A percentile compares a stretch with the other conserved stretches of the same genome.
These are phyloP conservation scores for Camelina laxa DNA, from an alignment of 345 rosid genomes.

Conservation along the genomic window DNA sequence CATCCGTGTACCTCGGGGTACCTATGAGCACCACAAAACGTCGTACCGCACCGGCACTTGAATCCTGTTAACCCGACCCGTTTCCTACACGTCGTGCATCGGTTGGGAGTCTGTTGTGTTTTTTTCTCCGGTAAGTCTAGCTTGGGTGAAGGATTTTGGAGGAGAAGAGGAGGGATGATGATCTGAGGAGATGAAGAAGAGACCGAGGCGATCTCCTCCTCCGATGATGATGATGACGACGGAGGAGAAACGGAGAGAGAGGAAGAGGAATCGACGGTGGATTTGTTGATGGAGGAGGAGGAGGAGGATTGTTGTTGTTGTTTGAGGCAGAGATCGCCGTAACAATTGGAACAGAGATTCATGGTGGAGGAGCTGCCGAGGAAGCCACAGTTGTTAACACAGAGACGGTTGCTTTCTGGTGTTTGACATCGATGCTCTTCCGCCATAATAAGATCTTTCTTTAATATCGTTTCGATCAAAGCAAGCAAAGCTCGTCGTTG, in stretches of 20 bases:
- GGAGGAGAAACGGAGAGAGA: slow-evolving; percentile 47
- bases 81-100: slow-evolving; percentile 56
- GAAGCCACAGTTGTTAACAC: slow-evolving; percentile 64
- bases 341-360: slow-evolving; percentile 63
- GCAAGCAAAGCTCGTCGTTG: no score
- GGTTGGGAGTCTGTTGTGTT: slow-evolving; percentile 39
- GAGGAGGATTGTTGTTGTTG: slow-evolving; percentile 52
- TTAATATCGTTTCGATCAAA: no score
- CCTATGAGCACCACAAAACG: slow-evolving; percentile 54
- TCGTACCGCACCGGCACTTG: slow-evolving; percentile 56
- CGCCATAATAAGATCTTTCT: slow-evolving; percentile 43
- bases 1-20: slow-evolving; percentile 59
- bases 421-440: slow-evolving; percentile 64
- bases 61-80: slow-evolving; percentile 61
- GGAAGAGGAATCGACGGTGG: slow-evolving; percentile 53
- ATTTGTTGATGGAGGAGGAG: slow-evolving; percentile 45
- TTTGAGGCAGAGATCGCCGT: slow-evolving; percentile 50
- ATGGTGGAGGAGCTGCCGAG: slow-evolving; percentile 58
- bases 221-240: slow-evolving; percentile 12
- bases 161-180: slow-evolving; percentile 16
- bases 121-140: background rate
- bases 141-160: slow-evolving; percentile 39
- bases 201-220: slow-evolving; percentile 41
- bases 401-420: slow-evolving; percentile 60
- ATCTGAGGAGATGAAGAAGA: slow-evolving; percentile 43